Conservation (phyloP, 2,329 filamentous ascomycete genomes). For the Aspergillus tanneri region DNA sequence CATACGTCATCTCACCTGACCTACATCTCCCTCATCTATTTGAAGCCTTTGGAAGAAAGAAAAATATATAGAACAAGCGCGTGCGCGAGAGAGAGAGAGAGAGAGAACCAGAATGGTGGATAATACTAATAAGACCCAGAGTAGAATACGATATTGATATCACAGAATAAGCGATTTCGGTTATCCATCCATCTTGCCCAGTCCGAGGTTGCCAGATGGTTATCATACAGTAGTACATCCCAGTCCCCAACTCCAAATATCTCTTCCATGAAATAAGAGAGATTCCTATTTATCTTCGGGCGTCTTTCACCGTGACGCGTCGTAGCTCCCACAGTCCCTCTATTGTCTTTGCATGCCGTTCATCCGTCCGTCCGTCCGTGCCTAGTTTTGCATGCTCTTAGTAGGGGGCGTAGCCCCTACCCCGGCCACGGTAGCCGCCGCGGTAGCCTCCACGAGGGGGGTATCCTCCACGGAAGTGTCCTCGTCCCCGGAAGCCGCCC, state of each 20-base stretch:
- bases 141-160: conserved; percentile 22
- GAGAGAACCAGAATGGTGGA: neutral
- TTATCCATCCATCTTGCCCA: conserved; percentile 23
- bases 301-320: conserved; percentile 1
- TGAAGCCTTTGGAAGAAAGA: neutral
- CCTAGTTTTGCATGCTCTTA: conserved; percentile 23
- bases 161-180: conserved; percentile 17
- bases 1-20: neutral
- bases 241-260: conserved; percentile 33
- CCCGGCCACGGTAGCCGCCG: conserved; percentile 51
- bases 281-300: conserved; percentile 10
- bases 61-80: neutral
- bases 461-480: conserved; percentile 51
- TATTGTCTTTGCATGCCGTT: conserved; percentile 6
- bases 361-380: conserved; percentile 1
- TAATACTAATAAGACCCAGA: neutral
- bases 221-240: conserved; percentile 36
- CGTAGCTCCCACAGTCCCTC: conserved; percentile 6
- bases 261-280: conserved; percentile 21
- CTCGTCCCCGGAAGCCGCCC: conserved; percentile 54
- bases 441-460: conserved; percentile 59
- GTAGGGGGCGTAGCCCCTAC: conserved; percentile 49
- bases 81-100: no score
- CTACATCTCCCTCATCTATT: neutral
- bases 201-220: conserved; percentile 24